Evolutionary conservation across 768 basidiomycete species (phyloP), one percentile per base, ranked within the genome.

Genomic region (Russula griseocarnosa): DNA sequence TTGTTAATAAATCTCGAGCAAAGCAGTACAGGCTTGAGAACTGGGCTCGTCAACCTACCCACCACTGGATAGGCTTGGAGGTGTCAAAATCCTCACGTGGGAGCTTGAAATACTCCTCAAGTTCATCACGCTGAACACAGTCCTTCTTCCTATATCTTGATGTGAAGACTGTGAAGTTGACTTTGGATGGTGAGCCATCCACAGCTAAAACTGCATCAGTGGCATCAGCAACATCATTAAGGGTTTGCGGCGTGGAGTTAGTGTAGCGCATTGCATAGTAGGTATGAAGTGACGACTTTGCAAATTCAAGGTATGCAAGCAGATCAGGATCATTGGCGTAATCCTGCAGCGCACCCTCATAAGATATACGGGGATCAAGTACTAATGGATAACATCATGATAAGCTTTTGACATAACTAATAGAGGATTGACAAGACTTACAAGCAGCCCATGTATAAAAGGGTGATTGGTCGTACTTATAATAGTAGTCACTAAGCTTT

Each of bases 391-490:
- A 16, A 42, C 3, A 6, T 6, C 6, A 10, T 26, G 3, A 44
- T 4, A 5, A 16, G 16, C 22, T 18, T 3, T 3, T 1, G 30
- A 10, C 5, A 7, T 6, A 3, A 26, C 20, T 7, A 30, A 26
- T 1, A n/a, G 2, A n/a, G 5, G 1, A 9, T 22, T 3, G 20
- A 16, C 18, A 6, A 18, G 6, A 60, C 59, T 6, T 3, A 60
- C 26, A 11, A 16, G 51, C 38, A 11, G 60, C 60, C 51, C 60
- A 60, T 1, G 42, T 54, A 26, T 60, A 60, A 2, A 32, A 60
- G 1, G 30, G 60, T 0, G 52, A 60, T 8, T 53, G 7, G 26
- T 60, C 26, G 5, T 3, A 52, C 38, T 32, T 20, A 10, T 30
- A 16, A 30, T 60, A 52, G 22, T 60, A 60, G 0, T 60, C 28